Conservation (phyloP, 2,329 filamentous ascomycete species). For the Gyromitra esculenta region DNA sequence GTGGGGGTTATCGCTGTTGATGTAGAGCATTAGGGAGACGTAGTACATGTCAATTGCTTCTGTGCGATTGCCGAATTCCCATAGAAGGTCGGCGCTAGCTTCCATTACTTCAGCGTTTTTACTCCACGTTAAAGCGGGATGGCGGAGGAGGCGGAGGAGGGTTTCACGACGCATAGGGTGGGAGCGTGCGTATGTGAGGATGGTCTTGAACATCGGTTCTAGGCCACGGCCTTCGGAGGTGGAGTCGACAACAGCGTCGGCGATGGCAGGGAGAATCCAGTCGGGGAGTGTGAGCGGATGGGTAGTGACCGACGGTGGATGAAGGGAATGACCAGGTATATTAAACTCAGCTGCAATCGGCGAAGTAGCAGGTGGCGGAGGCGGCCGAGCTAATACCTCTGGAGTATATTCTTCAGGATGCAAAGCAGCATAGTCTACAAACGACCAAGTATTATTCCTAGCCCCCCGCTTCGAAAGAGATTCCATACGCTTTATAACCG, state of each 20-base stretch:
- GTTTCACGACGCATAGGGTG: constrained; percentile 39
- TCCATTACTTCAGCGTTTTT: constrained; percentile 37
- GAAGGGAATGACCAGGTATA: constrained; percentile 45
- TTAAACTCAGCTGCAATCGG: constrained; percentile 5
- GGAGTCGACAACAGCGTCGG: constrained; percentile 45
- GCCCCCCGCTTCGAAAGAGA: not conserved
- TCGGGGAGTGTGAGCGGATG: constrained; percentile 35
- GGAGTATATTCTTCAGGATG: constrained; percentile 40
- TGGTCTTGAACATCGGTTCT: constrained; percentile 32
- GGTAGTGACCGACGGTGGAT: constrained; percentile 35
- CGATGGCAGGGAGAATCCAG: constrained; percentile 40
- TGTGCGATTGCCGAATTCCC: constrained; percentile 21
- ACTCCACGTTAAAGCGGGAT: constrained; percentile 35
- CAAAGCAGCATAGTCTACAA: constrained; percentile 33
- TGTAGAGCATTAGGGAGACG: constrained; percentile 19
- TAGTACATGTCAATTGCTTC: constrained; percentile 33
- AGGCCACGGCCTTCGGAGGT: constrained; percentile 46
- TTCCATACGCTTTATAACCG: constrained; percentile 6
- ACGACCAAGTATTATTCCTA: constrained; percentile 38
- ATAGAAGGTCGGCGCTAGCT: constrained; percentile 9
- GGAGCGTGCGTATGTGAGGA: constrained; percentile 19
- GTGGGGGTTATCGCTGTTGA: constrained; percentile 23
- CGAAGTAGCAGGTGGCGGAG: not conserved
- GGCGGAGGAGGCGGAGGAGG: constrained; percentile 38
- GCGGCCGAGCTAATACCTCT: not conserved